Evolutionary conservation across 192 early-diverging fungal species (phyloP).

Genomic region (Powellomyces hirtus): DNA sequence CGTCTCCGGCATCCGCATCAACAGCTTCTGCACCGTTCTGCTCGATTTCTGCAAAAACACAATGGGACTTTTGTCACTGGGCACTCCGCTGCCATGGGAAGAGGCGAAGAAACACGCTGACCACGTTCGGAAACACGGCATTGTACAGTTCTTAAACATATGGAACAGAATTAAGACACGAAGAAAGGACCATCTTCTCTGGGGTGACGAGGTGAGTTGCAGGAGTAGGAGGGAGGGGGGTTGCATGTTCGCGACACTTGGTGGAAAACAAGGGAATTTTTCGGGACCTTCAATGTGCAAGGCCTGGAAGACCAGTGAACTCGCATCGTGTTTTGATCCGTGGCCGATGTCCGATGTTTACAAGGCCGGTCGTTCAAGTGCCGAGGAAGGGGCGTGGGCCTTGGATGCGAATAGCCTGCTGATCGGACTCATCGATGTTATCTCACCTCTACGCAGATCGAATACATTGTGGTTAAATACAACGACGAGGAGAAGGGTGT

Average conservation of each 20-base stretch:
- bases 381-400: no score
- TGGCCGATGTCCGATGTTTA: no score
- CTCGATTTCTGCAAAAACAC: background rate
- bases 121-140: slow-evolving; percentile 89
- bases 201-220: slow-evolving; percentile 89
- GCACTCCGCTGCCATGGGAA: slow-evolving; percentile 96
- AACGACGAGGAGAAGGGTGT: slow-evolving; percentile 72
- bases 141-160: slow-evolving; percentile 87
- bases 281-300: no score
- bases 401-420: no score
- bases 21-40: no score
- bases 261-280: no score
- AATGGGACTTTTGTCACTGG: slow-evolving; percentile 93
- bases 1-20: background rate
- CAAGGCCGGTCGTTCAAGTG: no score
- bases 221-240: background rate
- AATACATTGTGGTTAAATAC: slow-evolving; percentile 86
- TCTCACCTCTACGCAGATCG: no score
- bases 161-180: slow-evolving; percentile 80
- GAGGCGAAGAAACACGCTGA: slow-evolving; percentile 80
- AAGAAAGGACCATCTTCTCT: slow-evolving; percentile 77
- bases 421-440: no score
- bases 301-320: no score
- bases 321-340: no score
- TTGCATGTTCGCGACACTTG: background rate